These are phyloP conservation scores for Backusella parvicylindrica DNA, from an alignment of 192 early-diverging fungal species.

Conservation along the genomic window DNA sequence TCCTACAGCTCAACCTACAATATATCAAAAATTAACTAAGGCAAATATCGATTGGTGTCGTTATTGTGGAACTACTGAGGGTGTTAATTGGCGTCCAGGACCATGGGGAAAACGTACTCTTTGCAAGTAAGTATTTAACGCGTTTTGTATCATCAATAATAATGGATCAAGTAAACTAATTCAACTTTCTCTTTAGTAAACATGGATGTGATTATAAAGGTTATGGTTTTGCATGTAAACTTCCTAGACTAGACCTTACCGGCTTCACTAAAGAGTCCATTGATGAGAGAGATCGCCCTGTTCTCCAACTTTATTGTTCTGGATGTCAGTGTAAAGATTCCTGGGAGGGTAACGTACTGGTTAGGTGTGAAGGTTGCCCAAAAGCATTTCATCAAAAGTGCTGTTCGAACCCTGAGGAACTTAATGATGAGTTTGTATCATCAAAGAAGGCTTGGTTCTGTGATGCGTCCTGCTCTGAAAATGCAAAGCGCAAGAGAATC, in stretches of 20 bases:
- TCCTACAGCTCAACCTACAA: slow-evolving; percentile 44
- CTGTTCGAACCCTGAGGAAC: slow-evolving; percentile 26
- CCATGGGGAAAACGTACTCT: slow-evolving; percentile 94
- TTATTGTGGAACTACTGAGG: slow-evolving; percentile 88
- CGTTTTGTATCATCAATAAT: not conserved
- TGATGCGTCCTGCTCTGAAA: slow-evolving; percentile 54
- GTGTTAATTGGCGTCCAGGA: slow-evolving; percentile 87
- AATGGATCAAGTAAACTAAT: slow-evolving; percentile 6
- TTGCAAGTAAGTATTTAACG: slow-evolving; percentile 69
- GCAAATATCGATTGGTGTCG: slow-evolving; percentile 82
- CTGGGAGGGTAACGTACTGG: slow-evolving; percentile 54
- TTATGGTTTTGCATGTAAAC: slow-evolving; percentile 87
- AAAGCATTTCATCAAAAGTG: slow-evolving; percentile 79
- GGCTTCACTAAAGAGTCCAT: slow-evolving; percentile 73
- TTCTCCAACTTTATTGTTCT: slow-evolving; percentile 85
- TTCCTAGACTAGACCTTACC: slow-evolving; percentile 80
- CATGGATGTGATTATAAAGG: slow-evolving; percentile 96
- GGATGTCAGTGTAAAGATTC: slow-evolving; percentile 72
- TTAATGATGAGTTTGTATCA: slow-evolving; percentile 46
- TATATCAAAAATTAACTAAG: slow-evolving; percentile 62
- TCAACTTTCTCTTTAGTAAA: slow-evolving; percentile 50
- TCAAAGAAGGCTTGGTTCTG: slow-evolving; percentile 60
- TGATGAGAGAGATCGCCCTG: slow-evolving; percentile 75
- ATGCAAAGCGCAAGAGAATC: slow-evolving; percentile 50
- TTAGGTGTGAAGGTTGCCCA: slow-evolving; percentile 84